phyloP scores from a whole-genome alignment of 495 filamentous ascomycete genomes.

The Gamarada debralockiae region DNA sequence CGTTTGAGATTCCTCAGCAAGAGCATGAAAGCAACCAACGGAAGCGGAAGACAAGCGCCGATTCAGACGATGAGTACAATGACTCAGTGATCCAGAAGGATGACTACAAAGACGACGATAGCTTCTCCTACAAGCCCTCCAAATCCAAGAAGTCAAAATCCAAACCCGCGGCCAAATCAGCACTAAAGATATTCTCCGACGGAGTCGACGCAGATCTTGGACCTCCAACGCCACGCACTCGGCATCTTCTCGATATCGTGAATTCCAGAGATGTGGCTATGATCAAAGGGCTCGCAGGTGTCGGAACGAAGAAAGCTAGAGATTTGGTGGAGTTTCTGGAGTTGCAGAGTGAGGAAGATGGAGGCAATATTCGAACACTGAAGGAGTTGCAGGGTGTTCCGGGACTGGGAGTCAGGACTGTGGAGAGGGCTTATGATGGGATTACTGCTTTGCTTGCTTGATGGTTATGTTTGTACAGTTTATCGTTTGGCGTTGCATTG shows the following conservation, averaged over 20 bases:
- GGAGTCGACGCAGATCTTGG: conserved; percentile 12
- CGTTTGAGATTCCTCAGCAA: conserved; percentile 7
- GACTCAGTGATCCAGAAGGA: conserved; percentile 33
- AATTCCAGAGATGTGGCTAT: conserved; percentile 75
- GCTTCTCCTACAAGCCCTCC: conserved; percentile 29
- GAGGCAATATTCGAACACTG: conserved; percentile 39
- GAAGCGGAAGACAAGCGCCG: background rate
- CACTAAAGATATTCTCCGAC: conserved; percentile 20
- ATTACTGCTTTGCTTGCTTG: conserved; percentile 16
- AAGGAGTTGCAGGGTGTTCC: conserved; percentile 50
- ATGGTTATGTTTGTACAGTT: background rate
- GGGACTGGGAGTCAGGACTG: conserved; percentile 54
- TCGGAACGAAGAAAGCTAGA: conserved; percentile 62
- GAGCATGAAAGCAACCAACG: background rate
- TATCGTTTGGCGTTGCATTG: conserved; percentile 2
- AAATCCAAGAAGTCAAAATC: conserved; percentile 22
- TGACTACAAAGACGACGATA: conserved; percentile 45
- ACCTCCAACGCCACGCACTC: conserved; percentile 60
- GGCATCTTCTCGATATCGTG: conserved; percentile 73
- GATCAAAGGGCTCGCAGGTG: conserved; percentile 68
- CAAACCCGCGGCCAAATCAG: conserved; percentile 18
- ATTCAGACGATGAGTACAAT: conserved; percentile 28
- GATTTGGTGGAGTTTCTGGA: conserved; percentile 58
- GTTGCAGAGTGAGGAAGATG: conserved; percentile 39
- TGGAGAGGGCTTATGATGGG: conserved; percentile 48